These are phyloP conservation scores for Chaetomiaceae sp. DNA, from an alignment of 2,329 filamentous ascomycete genomes.

Conservation along the genomic window DNA sequence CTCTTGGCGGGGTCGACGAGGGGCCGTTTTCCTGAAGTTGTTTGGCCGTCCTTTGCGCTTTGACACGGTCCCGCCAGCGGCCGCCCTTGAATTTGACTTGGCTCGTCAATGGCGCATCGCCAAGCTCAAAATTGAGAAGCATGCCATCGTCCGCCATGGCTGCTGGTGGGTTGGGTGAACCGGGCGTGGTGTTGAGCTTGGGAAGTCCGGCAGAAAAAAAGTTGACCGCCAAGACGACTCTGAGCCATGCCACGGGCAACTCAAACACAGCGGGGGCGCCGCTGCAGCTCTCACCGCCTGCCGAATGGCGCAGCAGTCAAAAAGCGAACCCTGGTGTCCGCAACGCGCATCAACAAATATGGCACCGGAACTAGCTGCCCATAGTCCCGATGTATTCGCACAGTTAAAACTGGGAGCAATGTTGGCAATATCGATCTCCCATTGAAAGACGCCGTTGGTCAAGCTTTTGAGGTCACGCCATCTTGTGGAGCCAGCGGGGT, in stretches of 20 bases:
- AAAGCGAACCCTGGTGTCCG: too few relatives aligned
- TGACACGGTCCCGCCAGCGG: constrained; percentile 84
- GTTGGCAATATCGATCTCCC: too few relatives aligned
- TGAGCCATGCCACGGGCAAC: too few relatives aligned
- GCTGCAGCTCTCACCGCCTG: background rate
- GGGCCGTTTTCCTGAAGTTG: constrained; percentile 27
- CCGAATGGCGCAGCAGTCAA: too few relatives aligned
- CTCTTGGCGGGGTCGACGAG: constrained; percentile 28
- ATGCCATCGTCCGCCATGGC: constrained; percentile 91
- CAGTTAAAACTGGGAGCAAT: too few relatives aligned
- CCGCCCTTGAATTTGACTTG: constrained; percentile 75
- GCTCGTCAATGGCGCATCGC: constrained; percentile 59
- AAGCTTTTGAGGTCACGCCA: too few relatives aligned
- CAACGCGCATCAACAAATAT: too few relatives aligned
- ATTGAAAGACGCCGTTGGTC: too few relatives aligned
- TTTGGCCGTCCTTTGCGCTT: constrained; percentile 62
- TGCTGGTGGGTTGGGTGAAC: constrained; percentile 1
- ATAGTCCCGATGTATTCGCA: too few relatives aligned
- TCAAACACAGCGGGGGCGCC: too few relatives aligned
- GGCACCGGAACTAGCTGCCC: too few relatives aligned
- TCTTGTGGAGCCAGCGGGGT: too few relatives aligned
- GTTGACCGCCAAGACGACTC: constrained; percentile 8
- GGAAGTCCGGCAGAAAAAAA: constrained; percentile 14
- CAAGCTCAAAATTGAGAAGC: constrained; percentile 85
- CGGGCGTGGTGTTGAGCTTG: background rate